Conservation (phyloP, 768 basidiomycete genomes). For the Daedaleopsis nitida region DNA sequence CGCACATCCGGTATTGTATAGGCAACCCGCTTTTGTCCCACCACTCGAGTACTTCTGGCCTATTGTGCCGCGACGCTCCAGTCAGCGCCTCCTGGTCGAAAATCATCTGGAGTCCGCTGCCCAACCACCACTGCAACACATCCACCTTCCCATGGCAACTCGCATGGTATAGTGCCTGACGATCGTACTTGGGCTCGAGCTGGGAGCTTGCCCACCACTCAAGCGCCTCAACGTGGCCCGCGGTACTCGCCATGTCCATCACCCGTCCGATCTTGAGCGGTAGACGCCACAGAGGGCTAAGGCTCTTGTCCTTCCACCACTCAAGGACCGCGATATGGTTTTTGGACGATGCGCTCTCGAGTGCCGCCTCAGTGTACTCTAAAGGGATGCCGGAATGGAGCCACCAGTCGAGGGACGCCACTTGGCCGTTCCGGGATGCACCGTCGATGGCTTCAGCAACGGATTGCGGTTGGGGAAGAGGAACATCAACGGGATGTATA, state of each 20-base stretch:
- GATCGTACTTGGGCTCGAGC: slow-evolving; percentile 78
- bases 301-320: slow-evolving; percentile 74
- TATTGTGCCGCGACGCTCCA: slow-evolving; percentile 80
- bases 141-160: slow-evolving; percentile 80
- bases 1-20: slow-evolving; percentile 87
- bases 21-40: slow-evolving; percentile 81
- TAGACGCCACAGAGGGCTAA: slow-evolving; percentile 42
- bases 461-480: slow-evolving; percentile 53
- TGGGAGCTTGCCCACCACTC: slow-evolving; percentile 87
- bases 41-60: slow-evolving; percentile 84
- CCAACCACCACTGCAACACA: slow-evolving; percentile 83
- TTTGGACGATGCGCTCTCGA: slow-evolving; percentile 78
- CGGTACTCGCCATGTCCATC: slow-evolving; percentile 83
- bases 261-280: slow-evolving; percentile 81
- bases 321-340: slow-evolving; percentile 76
- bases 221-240: slow-evolving; percentile 72
- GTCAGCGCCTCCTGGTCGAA: slow-evolving; percentile 82
- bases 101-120: slow-evolving; percentile 72
- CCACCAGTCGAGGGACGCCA: slow-evolving; percentile 85
- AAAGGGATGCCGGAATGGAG: slow-evolving; percentile 59
- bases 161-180: slow-evolving; percentile 74
- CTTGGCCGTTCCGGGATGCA: slow-evolving; percentile 76
- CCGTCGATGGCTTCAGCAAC: slow-evolving; percentile 75
- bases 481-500: slow-evolving; percentile 60
- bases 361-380: slow-evolving; percentile 78